Conservation (phyloP, 1,284 basidiomycete genomes). For the Malassezia nana region DNA sequence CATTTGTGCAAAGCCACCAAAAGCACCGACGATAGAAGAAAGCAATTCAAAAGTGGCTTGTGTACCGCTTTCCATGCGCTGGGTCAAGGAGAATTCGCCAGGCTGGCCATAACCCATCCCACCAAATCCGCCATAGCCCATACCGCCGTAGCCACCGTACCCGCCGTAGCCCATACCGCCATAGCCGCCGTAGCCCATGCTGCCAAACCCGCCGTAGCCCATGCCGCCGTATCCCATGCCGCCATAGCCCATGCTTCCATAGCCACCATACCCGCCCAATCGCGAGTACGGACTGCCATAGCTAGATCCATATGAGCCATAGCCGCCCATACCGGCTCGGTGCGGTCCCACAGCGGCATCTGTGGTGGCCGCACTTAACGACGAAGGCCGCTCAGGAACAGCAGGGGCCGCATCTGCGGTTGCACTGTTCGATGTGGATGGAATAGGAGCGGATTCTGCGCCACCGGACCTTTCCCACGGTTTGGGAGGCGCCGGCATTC, state of each 20-base stretch:
- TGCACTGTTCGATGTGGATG: constrained; percentile 18
- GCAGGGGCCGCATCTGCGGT: constrained; percentile 24
- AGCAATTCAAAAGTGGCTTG: constrained; percentile 86
- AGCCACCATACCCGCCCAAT: constrained; percentile 27
- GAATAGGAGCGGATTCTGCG: constrained; percentile 14
- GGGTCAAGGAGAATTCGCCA: constrained; percentile 58
- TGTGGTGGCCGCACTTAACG: constrained; percentile 16
- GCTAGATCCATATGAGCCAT: constrained; percentile 27
- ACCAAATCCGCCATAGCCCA: constrained; percentile 26
- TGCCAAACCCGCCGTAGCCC: constrained; percentile 38
- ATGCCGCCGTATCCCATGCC: constrained; percentile 32
- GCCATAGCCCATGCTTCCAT: constrained; percentile 28
- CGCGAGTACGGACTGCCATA: constrained; percentile 44
- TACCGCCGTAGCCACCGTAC: constrained; percentile 28
- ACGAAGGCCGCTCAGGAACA: constrained; percentile 40
- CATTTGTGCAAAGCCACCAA: constrained; percentile 92
- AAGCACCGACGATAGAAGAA: constrained; percentile 89
- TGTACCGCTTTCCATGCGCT: constrained; percentile 77
- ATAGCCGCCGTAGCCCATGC: constrained; percentile 26
- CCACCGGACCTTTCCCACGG: constrained; percentile 44
- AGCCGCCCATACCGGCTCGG: neutral
- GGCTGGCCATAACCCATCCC: constrained; percentile 36
- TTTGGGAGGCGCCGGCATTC: constrained; percentile 45
- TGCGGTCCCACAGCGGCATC: neutral
- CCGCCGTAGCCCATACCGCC: constrained; percentile 28